These are phyloP conservation scores for Lecanicillium sp. DNA, from an alignment of 2,329 filamentous ascomycete species.

Conservation along the genomic window DNA sequence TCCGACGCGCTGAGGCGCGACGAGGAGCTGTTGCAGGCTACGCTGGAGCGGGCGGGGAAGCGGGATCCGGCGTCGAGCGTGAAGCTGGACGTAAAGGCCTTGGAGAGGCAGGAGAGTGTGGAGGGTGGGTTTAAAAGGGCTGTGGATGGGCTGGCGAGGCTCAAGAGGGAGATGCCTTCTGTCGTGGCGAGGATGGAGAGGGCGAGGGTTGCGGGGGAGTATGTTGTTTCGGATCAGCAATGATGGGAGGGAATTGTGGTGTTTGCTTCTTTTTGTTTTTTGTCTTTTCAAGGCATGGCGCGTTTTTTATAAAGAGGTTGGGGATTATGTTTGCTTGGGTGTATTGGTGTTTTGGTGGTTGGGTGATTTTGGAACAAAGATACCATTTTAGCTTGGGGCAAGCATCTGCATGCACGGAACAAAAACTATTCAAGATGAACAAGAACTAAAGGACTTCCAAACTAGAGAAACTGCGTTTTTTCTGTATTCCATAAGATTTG, in stretches of 20 bases:
- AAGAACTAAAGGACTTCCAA: too few relatives aligned
- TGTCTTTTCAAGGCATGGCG: background rate
- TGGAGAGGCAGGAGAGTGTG: constrained; percentile 37
- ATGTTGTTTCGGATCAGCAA: constrained; percentile 31
- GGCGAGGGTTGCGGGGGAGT: constrained; percentile 50
- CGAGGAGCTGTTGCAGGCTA: constrained; percentile 32
- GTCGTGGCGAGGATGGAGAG: constrained; percentile 58
- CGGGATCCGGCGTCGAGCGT: constrained; percentile 13
- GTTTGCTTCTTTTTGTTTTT: background rate
- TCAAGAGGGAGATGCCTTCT: constrained; percentile 54
- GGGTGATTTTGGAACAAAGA: too few relatives aligned
- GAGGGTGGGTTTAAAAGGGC: constrained; percentile 38
- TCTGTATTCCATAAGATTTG: too few relatives aligned
- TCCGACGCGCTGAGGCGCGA: constrained; percentile 34
- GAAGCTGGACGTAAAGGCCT: constrained; percentile 21
- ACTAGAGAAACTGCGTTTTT: too few relatives aligned
- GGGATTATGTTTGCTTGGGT: background rate
- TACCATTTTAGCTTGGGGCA: too few relatives aligned
- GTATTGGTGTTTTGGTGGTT: background rate
- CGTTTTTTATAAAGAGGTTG: background rate
- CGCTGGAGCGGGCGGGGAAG: constrained; percentile 18
- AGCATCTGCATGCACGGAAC: too few relatives aligned
- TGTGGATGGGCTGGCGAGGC: constrained; percentile 39
- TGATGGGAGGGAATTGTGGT: background rate
- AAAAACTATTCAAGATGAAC: too few relatives aligned